Base-by-base conservation (phyloP, 768 basidiomycete genomes). In the Trametes meyenii region DNA sequence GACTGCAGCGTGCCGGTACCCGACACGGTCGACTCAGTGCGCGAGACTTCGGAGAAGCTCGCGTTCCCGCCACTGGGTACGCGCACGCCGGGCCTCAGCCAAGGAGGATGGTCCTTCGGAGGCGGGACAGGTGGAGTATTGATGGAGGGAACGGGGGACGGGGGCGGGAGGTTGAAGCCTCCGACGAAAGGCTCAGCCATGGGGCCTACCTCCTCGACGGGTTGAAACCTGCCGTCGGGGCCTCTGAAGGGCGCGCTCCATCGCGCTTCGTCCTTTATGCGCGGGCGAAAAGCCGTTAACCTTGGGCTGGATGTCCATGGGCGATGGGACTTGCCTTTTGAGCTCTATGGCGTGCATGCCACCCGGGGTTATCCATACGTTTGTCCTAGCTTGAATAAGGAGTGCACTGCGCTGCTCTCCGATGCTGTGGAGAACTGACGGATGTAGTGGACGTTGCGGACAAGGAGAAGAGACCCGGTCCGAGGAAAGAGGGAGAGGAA, bases 321-420 rank as follows among this genome's bases (percentile, higher is more conserved):
- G 19, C 33, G 49, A 50, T 50, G 59, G 48, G 38, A 65, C 77
- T 60, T 64, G 81, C 86, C 75, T 81, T 81, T 53, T 81, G 76
- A 2, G 87, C 92, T 63, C 82, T 81, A 54, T 85, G 81, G 16
- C 79, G 79, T 38, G 90, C 89, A 66, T 82, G 83, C 90, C 91
- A 93, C 58, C 92, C 92, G 55, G 85, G 76, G 60, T 82, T 85
- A 71, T 92, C 92, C 90, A 93, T 92, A 35, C 21, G 61, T 38
- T 42, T 21, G 45, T 19, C 12, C 13, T 43, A 48, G 29, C n/a
- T 50, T n/a, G 17, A 1, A 39, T 44, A 35, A 16, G 40, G 35
- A 26, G n/a, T 46, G n/a, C 50, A 19, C 33, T 50, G 21, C 46
- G 38, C 29, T 23, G 17, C 48, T 13, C 24, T 16, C 39, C 29